Evolutionary conservation across 129 eudicot species (phyloP).

Genomic region (Flaveria bidentis): DNA sequence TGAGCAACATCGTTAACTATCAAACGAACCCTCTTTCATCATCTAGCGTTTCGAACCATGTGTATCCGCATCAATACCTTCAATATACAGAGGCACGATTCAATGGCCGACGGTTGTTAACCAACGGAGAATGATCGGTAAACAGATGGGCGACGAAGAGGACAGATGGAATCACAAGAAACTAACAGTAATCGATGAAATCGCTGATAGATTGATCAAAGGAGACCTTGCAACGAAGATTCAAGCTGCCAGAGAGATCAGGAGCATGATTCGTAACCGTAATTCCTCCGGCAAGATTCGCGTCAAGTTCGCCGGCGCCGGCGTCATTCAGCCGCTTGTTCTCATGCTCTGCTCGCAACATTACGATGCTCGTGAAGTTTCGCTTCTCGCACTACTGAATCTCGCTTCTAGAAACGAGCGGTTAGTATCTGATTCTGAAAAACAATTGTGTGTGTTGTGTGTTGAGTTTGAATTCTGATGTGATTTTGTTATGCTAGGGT

Average conservation of each 20-base stretch:
- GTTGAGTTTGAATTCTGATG: not conserved
- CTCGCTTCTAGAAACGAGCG: slow-evolving; percentile 65
- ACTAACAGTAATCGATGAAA: slow-evolving; percentile 44
- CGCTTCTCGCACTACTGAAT: slow-evolving; percentile 75
- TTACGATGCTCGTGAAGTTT: slow-evolving; percentile 52
- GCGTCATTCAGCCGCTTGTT: slow-evolving; percentile 68
- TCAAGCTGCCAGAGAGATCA: slow-evolving; percentile 63
- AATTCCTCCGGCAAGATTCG: slow-evolving; percentile 52
- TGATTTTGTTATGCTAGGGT: slow-evolving; percentile 1
- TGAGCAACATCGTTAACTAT: not conserved
- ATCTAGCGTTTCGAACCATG: not conserved
- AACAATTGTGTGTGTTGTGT: not conserved
- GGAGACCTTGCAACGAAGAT: slow-evolving; percentile 52
- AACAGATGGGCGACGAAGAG: slow-evolving; percentile 31
- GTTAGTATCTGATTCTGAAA: slow-evolving; percentile 28
- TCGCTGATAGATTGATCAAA: slow-evolving; percentile 37
- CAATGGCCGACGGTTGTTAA: not conserved
- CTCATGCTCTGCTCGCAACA: slow-evolving; percentile 44
- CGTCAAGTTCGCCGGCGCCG: slow-evolving; percentile 63
- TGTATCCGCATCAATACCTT: not conserved
- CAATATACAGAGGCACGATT: not conserved
- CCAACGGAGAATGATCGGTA: not conserved
- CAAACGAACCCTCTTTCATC: not conserved
- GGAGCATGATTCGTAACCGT: slow-evolving; percentile 60
- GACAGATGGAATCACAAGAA: slow-evolving; percentile 35